Evolutionary conservation across 139 green algal species (phyloP), one percentile per base, ranked within the genome.

Genomic region (Haematococcus sp.): DNA sequence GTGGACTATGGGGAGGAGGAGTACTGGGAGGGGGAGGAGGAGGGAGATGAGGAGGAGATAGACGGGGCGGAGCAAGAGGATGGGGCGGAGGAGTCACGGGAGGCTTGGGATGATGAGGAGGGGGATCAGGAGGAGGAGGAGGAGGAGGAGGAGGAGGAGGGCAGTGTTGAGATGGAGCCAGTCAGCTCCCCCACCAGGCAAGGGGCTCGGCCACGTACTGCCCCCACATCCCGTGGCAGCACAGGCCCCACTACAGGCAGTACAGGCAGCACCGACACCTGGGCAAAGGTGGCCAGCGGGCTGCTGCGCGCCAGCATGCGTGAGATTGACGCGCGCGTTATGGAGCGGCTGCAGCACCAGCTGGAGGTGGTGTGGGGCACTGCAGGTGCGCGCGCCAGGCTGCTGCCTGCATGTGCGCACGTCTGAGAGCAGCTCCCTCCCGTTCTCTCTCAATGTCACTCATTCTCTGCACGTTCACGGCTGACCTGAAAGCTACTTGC

Each of bases 281-380:
- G 17, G 4, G 49, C 46, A 4, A 56, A 1, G 20, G 35, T 23
- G 4, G 28, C 7, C 3, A 35, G 5, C 66, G 40, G 40, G 7
- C 11, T 4, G 32, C 31, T 13, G 31, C 32, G 32, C 25, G 5
- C 28, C 30, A 19, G 25, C 31, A 34, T 22, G 31, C 16, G 15
- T 33, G 25, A 40, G 58, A 43, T 76, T 44, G 40, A 49, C 40
- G 59, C 35, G n/a, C 71, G 71, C 22, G 60, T 46, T 15, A 70
- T 76, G 58, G 17, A 70, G 25, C 58, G 69, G 28, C 35, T 78
- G 27, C 34, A 78, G 63, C 33, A 68, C 49, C 34, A 73, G 73
- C 63, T 78, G 40, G 20, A 44, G 19, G 52, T n/a, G 25, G 73
- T 78, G 46, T 78, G 73, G 73, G 35, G 43, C 7, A 52, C 30